Percentiles rank a stretch among this genome's conserved stretches.
Evolutionary conservation across 1,139 yeast genomes (phyloP).

Genomic region (Scheffersomyces illinoinensis): DNA sequence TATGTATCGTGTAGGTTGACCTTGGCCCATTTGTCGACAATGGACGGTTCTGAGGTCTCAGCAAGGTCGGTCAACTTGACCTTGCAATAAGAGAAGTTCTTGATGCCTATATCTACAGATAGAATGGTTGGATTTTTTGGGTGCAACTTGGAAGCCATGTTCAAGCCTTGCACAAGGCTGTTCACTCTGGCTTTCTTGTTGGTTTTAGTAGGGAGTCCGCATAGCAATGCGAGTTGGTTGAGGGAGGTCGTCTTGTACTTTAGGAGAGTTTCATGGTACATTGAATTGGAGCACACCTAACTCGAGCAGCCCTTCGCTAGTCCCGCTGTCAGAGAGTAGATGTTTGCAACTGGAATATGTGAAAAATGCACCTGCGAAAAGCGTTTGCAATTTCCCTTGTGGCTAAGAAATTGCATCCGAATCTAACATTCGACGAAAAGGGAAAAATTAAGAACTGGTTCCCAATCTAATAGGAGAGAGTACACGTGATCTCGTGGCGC

Average conservation of each 20-base stretch:
- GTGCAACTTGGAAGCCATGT: conserved; percentile 16
- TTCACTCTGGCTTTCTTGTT: conserved; percentile 29
- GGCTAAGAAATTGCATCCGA: not conserved
- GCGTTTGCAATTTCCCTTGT: not conserved
- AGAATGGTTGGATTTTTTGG: conserved; percentile 18
- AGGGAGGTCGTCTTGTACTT: conserved; percentile 19
- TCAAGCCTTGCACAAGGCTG: conserved; percentile 21
- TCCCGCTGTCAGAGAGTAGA: not conserved
- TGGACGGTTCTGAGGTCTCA: conserved; percentile 6
- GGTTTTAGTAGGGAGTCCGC: conserved; percentile 33
- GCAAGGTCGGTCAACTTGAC: conserved; percentile 14
- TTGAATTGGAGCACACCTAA: not conserved
- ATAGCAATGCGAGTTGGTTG: conserved; percentile 32
- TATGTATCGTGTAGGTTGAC: conserved; percentile 23
- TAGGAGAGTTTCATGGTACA: not conserved
- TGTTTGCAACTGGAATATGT: not conserved
- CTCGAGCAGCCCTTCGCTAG: not conserved
- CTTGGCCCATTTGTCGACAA: conserved; percentile 30
- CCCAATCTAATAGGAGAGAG: not conserved
- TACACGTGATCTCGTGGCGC: not conserved
- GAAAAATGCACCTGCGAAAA: not conserved
- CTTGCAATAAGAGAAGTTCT: conserved; percentile 43
- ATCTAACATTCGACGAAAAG: not conserved
- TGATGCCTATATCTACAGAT: conserved; percentile 42
- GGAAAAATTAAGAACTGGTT: not conserved